Conservation (phyloP, 2,329 filamentous ascomycete genomes). For the Zymoseptoria tritici region DNA sequence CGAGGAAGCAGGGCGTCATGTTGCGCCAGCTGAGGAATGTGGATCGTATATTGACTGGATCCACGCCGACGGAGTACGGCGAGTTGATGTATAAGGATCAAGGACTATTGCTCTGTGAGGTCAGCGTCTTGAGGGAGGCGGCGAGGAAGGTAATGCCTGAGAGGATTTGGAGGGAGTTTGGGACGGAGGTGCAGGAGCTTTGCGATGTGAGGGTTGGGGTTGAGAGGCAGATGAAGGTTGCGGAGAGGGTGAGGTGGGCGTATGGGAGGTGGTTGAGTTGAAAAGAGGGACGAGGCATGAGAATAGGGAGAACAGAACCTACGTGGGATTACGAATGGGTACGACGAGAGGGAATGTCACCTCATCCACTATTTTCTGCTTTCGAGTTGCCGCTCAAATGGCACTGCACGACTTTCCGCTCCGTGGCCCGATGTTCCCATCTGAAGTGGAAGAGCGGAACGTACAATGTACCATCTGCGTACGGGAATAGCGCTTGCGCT, state of each 20-base stretch:
- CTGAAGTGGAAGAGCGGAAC: too few species aligned
- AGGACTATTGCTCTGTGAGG: constrained; percentile 80
- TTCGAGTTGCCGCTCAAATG: too few species aligned
- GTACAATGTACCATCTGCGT: neutral
- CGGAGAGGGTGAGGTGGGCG: constrained; percentile 82
- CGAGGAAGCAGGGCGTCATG: constrained; percentile 60
- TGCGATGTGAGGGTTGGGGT: constrained; percentile 72
- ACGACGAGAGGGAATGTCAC: neutral
- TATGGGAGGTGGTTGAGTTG: constrained; percentile 64
- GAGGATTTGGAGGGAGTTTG: constrained; percentile 72
- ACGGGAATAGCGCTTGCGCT: neutral
- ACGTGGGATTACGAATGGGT: neutral
- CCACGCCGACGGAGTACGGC: constrained; percentile 58
- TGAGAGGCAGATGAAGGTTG: constrained; percentile 66
- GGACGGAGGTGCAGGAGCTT: constrained; percentile 80
- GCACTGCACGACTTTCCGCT: too few species aligned
- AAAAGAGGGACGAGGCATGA: neutral
- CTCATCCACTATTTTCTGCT: too few species aligned
- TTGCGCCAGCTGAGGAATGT: constrained; percentile 78
- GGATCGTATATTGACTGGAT: constrained; percentile 55
- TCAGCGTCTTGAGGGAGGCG: constrained; percentile 69
- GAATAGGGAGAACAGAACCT: neutral
- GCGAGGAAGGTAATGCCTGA: constrained; percentile 62
- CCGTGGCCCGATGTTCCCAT: too few species aligned
- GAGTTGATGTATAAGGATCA: constrained; percentile 87